These are phyloP conservation scores for Tuber umbilicatum DNA, from an alignment of 495 filamentous ascomycete genomes.

Conservation along the genomic window DNA sequence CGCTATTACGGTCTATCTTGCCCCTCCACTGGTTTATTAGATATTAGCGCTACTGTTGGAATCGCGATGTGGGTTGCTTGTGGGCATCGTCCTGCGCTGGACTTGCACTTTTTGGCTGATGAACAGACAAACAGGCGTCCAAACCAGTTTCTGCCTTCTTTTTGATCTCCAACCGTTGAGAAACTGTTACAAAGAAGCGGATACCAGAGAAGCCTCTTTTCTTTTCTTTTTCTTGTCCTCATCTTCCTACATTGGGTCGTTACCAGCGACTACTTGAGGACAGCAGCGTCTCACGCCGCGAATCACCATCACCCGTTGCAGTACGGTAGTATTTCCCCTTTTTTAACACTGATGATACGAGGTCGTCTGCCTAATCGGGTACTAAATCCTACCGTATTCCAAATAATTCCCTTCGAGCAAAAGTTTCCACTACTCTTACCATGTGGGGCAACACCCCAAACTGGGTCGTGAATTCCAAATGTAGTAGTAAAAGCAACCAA, in stretches of 20 bases:
- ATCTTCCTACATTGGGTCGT: background rate
- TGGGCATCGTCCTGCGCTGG: background rate
- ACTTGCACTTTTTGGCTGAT: background rate
- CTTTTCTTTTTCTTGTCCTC: background rate
- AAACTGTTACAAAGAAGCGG: background rate
- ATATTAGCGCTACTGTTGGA: background rate
- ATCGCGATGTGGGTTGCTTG: background rate
- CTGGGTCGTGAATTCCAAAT: background rate
- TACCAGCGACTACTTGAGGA: background rate
- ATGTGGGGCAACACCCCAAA: background rate
- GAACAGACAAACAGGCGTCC: background rate
- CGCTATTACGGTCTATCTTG: background rate
- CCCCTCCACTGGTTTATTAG: background rate
- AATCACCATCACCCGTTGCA: background rate
- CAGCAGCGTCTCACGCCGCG: background rate
- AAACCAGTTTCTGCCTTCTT: background rate
- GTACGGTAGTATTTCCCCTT: too few species aligned
- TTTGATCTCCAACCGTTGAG: background rate
- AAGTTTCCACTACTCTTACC: background rate
- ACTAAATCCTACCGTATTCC: background rate
- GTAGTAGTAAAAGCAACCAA: background rate
- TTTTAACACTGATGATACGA: background rate
- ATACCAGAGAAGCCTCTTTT: background rate
- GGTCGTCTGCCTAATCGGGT: background rate
- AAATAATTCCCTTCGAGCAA: slow-evolving; percentile 1